Evolutionary conservation across 2,329 filamentous ascomycete species (phyloP).

Genomic region (Fusarium ramigenum): DNA sequence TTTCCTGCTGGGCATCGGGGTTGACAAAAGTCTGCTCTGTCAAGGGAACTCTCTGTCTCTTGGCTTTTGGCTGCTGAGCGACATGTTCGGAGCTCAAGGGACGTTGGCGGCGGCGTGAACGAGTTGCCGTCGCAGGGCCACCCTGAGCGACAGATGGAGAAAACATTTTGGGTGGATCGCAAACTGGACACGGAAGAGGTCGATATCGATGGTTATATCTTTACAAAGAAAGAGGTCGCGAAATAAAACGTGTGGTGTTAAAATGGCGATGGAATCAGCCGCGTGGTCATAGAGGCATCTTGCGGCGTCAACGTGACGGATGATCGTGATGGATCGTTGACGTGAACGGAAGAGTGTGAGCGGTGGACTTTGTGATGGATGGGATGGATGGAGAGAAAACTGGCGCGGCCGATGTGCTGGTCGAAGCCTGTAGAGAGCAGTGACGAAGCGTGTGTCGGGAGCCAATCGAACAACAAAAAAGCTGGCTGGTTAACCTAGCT

Average conservation of each 20-base stretch:
- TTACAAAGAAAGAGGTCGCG: conserved; percentile 14
- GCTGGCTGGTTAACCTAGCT: conserved; percentile 34
- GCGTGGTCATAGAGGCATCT: conserved; percentile 43
- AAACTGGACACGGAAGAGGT: conserved; percentile 18
- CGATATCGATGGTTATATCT: conserved; percentile 18
- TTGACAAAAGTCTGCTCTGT: conserved; percentile 66
- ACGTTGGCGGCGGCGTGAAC: conserved; percentile 70
- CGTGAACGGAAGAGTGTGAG: conserved; percentile 34
- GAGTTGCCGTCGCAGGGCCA: conserved; percentile 64
- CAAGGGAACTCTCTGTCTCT: conserved; percentile 68
- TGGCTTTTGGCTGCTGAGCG: conserved; percentile 68
- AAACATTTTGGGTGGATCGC: conserved; percentile 62
- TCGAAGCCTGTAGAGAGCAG: conserved; percentile 32
- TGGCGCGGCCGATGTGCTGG: conserved; percentile 17
- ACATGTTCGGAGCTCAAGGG: conserved; percentile 65
- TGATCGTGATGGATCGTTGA: conserved; percentile 27
- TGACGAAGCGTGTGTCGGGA: conserved; percentile 43
- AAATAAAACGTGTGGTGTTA: conserved; percentile 19
- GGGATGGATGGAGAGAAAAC: conserved; percentile 35
- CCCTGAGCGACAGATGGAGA: conserved; percentile 62
- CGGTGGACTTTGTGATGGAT: conserved; percentile 38
- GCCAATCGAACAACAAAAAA: conserved; percentile 42
- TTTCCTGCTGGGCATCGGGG: conserved; percentile 61
- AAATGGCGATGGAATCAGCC: conserved; percentile 39
- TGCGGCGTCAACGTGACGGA: conserved; percentile 33